phyloP scores from a whole-genome alignment of 768 basidiomycete species.

The Leccinum boreale region DNA sequence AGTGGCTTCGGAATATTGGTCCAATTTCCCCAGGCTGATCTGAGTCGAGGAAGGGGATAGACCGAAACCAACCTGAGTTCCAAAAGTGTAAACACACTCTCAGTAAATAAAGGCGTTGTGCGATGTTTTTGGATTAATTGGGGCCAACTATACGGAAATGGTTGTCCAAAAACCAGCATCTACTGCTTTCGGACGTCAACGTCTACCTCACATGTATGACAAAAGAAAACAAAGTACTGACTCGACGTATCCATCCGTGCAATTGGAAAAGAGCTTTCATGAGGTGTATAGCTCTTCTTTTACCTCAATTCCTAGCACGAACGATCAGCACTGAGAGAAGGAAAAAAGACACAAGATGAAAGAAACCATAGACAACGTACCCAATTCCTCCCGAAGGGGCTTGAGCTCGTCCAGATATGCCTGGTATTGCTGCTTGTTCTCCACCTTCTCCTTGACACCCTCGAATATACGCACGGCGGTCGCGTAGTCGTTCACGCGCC shows the following conservation, averaged over 20 bases:
- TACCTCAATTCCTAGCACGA: constrained; percentile 47
- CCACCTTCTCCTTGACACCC: constrained; percentile 95
- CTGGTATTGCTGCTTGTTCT: constrained; percentile 94
- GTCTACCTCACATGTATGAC: neutral
- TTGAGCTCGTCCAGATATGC: constrained; percentile 91
- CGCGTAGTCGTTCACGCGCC: constrained; percentile 94
- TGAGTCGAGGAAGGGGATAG: neutral
- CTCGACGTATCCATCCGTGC: constrained; percentile 15
- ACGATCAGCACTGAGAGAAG: neutral
- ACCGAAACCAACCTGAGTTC: neutral
- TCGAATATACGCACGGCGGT: constrained; percentile 96
- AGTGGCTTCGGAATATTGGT: neutral
- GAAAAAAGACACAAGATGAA: neutral
- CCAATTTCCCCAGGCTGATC: neutral
- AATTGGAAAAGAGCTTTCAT: constrained; percentile 24
- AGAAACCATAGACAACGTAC: constrained; percentile 40
- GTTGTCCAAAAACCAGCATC: constrained; percentile 21
- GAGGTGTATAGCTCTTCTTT: constrained; percentile 63
- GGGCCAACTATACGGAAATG: constrained; percentile 17
- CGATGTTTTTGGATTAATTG: constrained; percentile 19
- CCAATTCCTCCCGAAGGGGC: constrained; percentile 85
- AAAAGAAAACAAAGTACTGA: constrained; percentile 4
- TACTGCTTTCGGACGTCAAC: constrained; percentile 18
- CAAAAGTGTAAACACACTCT: neutral
- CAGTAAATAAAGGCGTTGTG: neutral